Evolutionary conservation across 208 protist species (phyloP), one percentile per base, ranked within the genome.

Genomic region (Leishmania gerbilli): DNA sequence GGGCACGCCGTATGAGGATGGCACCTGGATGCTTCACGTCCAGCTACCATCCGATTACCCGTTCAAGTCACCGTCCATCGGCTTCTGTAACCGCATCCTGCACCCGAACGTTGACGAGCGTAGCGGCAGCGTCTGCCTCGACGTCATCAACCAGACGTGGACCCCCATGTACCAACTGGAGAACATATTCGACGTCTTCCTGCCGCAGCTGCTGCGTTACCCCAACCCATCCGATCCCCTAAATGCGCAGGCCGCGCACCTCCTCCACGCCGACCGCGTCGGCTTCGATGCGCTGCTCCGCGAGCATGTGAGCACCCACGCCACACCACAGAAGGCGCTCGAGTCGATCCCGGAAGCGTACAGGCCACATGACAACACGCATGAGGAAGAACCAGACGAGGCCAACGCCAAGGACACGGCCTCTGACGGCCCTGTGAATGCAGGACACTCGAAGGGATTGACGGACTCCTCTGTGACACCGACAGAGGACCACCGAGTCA

Each of bases 121-220:
- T 77, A 99, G 98, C 49, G 99, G 99, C 56, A 99, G 98, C 71
- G 98, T 99, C 64, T 99, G 99, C 89, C 92, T 99, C 21, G 99
- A 99, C 85, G 99, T 99, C 64, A 99, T 99, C 84, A 99, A 99
- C 88, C 99, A 99, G 81, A 99, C 98, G 11, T 99, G 99, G 99
- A 99, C 96, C 53, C 99, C 99, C 11, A 99, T 99, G 97, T 99
- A 99, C 91, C 98, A 97, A 89, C 83, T 94, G 79, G 88, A 92
- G 79, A 94, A 96, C 76, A 93, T 95, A 37, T 99, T 99, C 80
- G 98, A 99, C 71, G 93, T 99, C 1, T 99, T 99, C 85, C 90
- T 99, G 47, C 99, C 99, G 11, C 99, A 99, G 92, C 91, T 99
- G 40, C 88, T 99, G 45, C 85, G 97, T 42, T 99, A 99, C 87